A percentile compares a stretch with the other conserved stretches of the same genome.
Conservation (phyloP, 108 stramenopile genomes). For the Epipyxis sp. region DNA sequence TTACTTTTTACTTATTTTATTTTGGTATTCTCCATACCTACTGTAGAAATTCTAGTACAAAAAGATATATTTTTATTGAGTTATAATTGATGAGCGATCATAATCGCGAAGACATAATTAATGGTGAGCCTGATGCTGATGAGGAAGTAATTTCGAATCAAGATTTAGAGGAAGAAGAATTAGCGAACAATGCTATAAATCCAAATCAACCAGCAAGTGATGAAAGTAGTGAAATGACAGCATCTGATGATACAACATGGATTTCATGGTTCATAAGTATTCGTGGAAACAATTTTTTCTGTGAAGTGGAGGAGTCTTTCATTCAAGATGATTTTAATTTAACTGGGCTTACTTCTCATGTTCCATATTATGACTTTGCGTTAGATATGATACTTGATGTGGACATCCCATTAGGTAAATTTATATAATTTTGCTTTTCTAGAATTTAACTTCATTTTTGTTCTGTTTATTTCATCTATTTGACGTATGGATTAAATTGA, state of each 20-base stretch:
- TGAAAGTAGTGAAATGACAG: constrained; percentile 8
- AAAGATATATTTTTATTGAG: no score
- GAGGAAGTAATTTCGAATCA: no score
- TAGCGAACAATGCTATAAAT: neutral
- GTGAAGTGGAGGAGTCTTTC: constrained; percentile 85
- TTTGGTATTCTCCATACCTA: no score
- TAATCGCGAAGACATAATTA: no score
- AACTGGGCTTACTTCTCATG: constrained; percentile 76
- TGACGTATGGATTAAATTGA: no score
- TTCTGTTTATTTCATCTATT: neutral
- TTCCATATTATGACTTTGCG: constrained; percentile 98
- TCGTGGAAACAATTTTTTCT: constrained; percentile 90
- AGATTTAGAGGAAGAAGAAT: neutral
- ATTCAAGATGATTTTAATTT: constrained; percentile 99
- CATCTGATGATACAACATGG: constrained; percentile 90
- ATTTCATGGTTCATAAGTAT: constrained; percentile 96
- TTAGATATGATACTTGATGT: constrained; percentile 97
- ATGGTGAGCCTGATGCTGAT: no score
- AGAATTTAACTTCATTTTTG: neutral
- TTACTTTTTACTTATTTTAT: no score
- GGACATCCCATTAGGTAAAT: neutral
- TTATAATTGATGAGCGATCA: no score
- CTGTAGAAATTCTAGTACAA: no score
- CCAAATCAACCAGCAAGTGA: neutral
- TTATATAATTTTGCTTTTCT: neutral